phyloP scores from a whole-genome alignment of 1,284 basidiomycete genomes.

The Moniliophthora roreri region DNA sequence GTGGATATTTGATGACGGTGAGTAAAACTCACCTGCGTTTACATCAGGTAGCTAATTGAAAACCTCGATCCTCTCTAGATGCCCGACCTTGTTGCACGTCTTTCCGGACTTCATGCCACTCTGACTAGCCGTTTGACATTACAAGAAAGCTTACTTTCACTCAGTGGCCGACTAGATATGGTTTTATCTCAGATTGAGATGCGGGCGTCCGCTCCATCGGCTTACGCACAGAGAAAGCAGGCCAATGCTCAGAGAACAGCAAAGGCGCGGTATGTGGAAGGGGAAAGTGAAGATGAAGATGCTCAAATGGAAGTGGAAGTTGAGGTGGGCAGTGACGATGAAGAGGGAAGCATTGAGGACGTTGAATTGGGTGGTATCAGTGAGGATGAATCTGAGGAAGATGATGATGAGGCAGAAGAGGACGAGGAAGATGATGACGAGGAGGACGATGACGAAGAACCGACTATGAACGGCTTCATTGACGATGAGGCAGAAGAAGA shows the following conservation, averaged over 20 bases:
- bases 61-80: constrained; percentile 57
- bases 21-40: constrained; percentile 28
- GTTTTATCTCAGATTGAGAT: constrained; percentile 93
- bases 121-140: constrained; percentile 80
- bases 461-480: constrained; percentile 60
- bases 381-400: constrained; percentile 50
- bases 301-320: constrained; percentile 68
- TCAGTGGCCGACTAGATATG: constrained; percentile 91
- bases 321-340: constrained; percentile 59
- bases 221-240: constrained; percentile 36
- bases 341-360: constrained; percentile 70
- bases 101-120: constrained; percentile 84
- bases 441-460: constrained; percentile 53
- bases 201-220: constrained; percentile 64
- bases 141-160: constrained; percentile 82
- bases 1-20: constrained; percentile 93
- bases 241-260: constrained; percentile 30
- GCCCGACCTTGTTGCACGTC: constrained; percentile 80
- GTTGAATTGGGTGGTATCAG: constrained; percentile 61
- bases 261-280: constrained; percentile 68
- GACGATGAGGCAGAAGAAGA: constrained; percentile 77
- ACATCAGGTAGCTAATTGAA: constrained; percentile 14
- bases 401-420: constrained; percentile 48
- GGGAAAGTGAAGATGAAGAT: constrained; percentile 72
- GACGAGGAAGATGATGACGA: constrained; percentile 53